Percentiles rank a stretch among this genome's conserved stretches.
These are phyloP conservation scores for Neonectria neomacrospora DNA, from an alignment of 2,329 filamentous ascomycete genomes.

Conservation along the genomic window DNA sequence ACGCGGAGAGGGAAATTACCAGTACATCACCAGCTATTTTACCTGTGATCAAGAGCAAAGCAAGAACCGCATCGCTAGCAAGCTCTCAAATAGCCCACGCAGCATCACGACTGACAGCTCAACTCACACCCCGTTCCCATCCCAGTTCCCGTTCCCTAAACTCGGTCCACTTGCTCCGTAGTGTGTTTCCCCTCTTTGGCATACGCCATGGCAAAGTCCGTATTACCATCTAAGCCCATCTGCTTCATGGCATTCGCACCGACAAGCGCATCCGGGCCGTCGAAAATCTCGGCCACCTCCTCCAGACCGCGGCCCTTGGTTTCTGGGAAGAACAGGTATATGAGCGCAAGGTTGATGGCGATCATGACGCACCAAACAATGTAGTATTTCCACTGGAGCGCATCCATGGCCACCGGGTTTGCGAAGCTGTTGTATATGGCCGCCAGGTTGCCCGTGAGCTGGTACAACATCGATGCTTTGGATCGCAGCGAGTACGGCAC, in stretches of 20 bases:
- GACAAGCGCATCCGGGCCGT: constrained; percentile 34
- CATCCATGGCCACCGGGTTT: constrained; percentile 56
- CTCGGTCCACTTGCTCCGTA: constrained; percentile 16
- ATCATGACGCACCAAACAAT: constrained; percentile 55
- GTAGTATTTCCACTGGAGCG: constrained; percentile 57
- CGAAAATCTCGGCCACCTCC: constrained; percentile 41
- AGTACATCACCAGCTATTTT: not conserved
- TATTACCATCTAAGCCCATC: constrained; percentile 28
- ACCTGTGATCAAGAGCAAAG: not conserved
- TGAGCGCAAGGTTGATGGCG: constrained; percentile 31
- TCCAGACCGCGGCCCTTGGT: constrained; percentile 39
- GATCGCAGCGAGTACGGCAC: constrained; percentile 48
- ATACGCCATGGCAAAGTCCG: constrained; percentile 8
- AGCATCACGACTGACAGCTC: not conserved
- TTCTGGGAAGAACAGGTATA: constrained; percentile 46
- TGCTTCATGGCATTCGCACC: constrained; percentile 37
- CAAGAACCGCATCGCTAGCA: not conserved
- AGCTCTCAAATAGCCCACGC: not conserved
- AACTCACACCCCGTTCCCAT: too few species aligned
- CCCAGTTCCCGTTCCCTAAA: not conserved
- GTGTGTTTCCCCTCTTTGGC: constrained; percentile 3
- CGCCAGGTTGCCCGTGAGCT: constrained; percentile 43
- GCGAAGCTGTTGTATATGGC: constrained; percentile 54
- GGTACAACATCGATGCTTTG: constrained; percentile 45
- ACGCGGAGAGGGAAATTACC: too few species aligned